phyloP scores from a whole-genome alignment of 2,329 filamentous ascomycete species.

The Penicillium sp. region DNA sequence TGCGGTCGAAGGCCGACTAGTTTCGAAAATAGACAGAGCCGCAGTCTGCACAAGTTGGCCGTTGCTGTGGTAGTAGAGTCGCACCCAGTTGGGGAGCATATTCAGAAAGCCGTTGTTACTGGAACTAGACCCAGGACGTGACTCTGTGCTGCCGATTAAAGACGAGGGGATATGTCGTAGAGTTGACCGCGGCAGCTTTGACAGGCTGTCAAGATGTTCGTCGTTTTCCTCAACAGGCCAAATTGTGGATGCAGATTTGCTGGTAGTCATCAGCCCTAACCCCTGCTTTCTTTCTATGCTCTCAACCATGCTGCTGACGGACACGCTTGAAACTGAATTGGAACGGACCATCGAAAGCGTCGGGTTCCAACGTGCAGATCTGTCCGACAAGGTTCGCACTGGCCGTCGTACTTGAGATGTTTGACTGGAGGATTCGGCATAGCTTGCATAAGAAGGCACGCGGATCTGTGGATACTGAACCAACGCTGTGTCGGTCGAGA shows the following conservation, averaged over 20 bases:
- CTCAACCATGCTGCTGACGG: conserved; percentile 12
- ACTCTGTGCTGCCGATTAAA: conserved; percentile 31
- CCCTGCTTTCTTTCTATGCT: conserved; percentile 6
- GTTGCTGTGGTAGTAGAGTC: conserved; percentile 64
- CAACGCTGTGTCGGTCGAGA: conserved; percentile 17
- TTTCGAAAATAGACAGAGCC: conserved; percentile 38
- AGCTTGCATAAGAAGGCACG: conserved; percentile 35
- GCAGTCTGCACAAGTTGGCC: conserved; percentile 48
- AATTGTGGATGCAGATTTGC: conserved; percentile 27
- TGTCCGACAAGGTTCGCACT: conserved; percentile 31
- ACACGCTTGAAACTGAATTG: conserved; percentile 17
- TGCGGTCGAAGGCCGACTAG: conserved; percentile 25
- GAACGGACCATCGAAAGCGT: conserved; percentile 45
- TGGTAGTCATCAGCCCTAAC: conserved; percentile 10
- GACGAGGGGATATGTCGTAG: conserved; percentile 28
- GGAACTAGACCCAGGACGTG: conserved; percentile 37
- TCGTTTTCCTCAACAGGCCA: conserved; percentile 33
- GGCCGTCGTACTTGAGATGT: conserved; percentile 19
- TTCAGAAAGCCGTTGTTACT: conserved; percentile 42
- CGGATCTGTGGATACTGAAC: conserved; percentile 38
- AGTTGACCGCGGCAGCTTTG: conserved; percentile 28
- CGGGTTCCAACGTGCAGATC: conserved; percentile 36
- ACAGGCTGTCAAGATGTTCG: conserved; percentile 34
- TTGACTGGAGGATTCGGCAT: conserved; percentile 31
- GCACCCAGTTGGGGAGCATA: conserved; percentile 48